A percentile compares a stretch with the other conserved stretches of the same genome.
phyloP scores from a whole-genome alignment of 2,329 filamentous ascomycete species.

The Cercospora sp. region DNA sequence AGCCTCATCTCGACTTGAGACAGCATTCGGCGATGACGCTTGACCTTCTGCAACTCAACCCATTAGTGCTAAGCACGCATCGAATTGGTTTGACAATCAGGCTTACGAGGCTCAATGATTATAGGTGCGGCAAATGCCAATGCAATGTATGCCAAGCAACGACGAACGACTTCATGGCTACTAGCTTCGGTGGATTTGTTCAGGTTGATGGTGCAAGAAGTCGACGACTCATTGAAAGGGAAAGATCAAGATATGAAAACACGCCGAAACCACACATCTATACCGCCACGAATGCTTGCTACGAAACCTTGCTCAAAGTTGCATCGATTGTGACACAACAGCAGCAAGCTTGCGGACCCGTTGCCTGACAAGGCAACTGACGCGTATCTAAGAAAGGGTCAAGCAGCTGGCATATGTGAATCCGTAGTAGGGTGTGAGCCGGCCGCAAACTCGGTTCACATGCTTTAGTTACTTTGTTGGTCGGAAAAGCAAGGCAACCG shows the following conservation, averaged over 20 bases:
- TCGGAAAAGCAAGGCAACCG: background rate
- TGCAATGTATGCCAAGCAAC: constrained; percentile 13
- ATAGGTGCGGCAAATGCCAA: constrained; percentile 16
- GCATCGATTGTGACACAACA: background rate
- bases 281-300: background rate
- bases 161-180: constrained; percentile 15
- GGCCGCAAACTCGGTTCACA: background rate
- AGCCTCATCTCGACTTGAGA: constrained; percentile 15
- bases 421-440: background rate
- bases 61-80: background rate
- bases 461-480: background rate
- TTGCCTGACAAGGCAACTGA: background rate
- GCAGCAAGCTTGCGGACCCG: background rate
- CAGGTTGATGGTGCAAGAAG: background rate
- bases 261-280: background rate
- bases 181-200: constrained; percentile 2
- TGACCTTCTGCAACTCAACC: background rate
- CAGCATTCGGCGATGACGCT: background rate
- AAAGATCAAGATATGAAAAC: background rate
- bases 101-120: constrained; percentile 18
- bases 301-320: constrained; percentile 2
- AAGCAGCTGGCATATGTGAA: background rate
- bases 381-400: background rate
- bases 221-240: background rate
- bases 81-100: background rate